phyloP scores from a whole-genome alignment of 257 asterid species.

The Thymus quinquecostatus region DNA sequence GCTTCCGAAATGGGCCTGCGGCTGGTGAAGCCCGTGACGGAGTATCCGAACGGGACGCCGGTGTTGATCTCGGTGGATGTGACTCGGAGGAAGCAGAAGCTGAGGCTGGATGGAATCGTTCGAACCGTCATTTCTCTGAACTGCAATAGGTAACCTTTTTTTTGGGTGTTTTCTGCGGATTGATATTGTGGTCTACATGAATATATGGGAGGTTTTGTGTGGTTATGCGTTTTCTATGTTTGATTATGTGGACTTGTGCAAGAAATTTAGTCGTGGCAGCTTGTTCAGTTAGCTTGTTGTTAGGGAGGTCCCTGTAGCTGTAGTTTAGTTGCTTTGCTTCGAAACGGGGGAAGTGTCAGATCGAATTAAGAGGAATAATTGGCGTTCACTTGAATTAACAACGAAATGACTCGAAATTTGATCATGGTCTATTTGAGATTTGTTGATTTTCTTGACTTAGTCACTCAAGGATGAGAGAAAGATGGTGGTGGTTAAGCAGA shows the following conservation, averaged over 20 bases:
- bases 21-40: conserved; percentile 65
- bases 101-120: conserved; percentile 81
- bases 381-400: no score
- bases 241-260: conserved; percentile 10
- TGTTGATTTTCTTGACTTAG: no score
- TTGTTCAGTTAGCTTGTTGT: neutral
- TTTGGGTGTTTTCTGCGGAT: neutral
- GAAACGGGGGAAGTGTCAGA: no score
- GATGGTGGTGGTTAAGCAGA: neutral
- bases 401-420: no score
- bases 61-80: conserved; percentile 78
- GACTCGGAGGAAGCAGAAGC: conserved; percentile 63
- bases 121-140: conserved; percentile 70
- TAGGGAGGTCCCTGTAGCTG: no score
- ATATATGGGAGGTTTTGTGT: neutral
- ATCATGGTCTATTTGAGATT: no score
- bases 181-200: neutral
- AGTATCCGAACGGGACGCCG: conserved; percentile 75
- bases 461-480: neutral
- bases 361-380: no score
- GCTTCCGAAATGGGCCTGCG: conserved; percentile 89
- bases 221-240: neutral
- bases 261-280: conserved; percentile 2
- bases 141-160: conserved; percentile 67
- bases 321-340: no score